Evolutionary conservation across 176 grass and related monocot species (phyloP).

Genomic region (Secale cereale): DNA sequence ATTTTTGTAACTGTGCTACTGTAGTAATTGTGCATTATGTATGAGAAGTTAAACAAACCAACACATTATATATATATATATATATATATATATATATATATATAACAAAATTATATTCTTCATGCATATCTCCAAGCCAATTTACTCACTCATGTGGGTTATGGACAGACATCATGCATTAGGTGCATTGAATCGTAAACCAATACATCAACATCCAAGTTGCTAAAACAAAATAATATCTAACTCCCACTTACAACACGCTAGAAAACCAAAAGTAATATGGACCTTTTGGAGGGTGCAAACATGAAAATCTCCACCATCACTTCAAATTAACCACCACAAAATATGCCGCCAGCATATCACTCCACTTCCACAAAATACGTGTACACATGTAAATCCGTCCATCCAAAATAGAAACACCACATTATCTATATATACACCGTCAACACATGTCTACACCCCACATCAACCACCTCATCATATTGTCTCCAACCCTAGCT

Average conservation of each 20-base stretch:
- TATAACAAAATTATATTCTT: not conserved
- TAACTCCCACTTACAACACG: not conserved
- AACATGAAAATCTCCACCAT: not conserved
- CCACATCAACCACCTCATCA: not conserved
- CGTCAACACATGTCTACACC: not conserved
- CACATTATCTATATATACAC: constrained; percentile 22
- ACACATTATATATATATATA: no score
- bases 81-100: not conserved
- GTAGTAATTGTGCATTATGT: not conserved
- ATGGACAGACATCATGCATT: not conserved
- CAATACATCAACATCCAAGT: constrained; percentile 29
- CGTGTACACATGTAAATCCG: not conserved
- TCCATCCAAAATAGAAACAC: constrained; percentile 22
- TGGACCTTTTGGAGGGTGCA: not conserved
- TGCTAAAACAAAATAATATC: not conserved
- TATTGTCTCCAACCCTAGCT: constrained; percentile 27
- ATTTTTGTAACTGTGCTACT: not conserved
- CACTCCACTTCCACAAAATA: not conserved
- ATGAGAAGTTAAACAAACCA: not conserved
- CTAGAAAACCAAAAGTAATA: not conserved
- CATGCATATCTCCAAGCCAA: not conserved
- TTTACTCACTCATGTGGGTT: not conserved
- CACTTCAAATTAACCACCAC: no score
- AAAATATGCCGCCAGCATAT: not conserved
- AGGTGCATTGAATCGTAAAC: constrained; percentile 23